These are phyloP conservation scores for Neurospora africana DNA, from an alignment of 495 filamentous ascomycete species.

Conservation along the genomic window DNA sequence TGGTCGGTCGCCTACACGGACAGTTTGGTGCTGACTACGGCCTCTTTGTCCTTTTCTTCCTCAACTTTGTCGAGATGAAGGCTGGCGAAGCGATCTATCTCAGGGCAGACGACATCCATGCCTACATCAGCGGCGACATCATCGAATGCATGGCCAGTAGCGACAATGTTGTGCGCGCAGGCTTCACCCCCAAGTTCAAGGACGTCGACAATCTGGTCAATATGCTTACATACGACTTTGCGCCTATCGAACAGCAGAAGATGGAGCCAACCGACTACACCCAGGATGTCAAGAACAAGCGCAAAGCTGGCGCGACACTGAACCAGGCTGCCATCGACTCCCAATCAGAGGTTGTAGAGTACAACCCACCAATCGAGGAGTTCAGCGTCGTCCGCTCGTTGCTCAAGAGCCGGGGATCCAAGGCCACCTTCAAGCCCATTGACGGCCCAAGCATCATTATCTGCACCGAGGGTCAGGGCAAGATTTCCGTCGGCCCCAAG, in stretches of 20 bases:
- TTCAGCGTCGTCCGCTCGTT: constrained; percentile 82
- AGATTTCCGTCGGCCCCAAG: constrained; percentile 67
- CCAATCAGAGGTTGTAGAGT: constrained; percentile 57
- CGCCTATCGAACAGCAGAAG: constrained; percentile 89
- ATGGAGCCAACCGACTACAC: constrained; percentile 68
- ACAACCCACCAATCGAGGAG: constrained; percentile 94
- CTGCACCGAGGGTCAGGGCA: constrained; percentile 72
- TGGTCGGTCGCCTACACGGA: constrained; percentile 63
- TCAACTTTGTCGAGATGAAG: constrained; percentile 44
- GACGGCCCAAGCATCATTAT: constrained; percentile 87
- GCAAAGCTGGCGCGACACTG: constrained; percentile 57
- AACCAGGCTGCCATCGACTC: constrained; percentile 70
- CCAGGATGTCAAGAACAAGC: not conserved
- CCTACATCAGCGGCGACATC: constrained; percentile 91
- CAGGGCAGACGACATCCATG: constrained; percentile 92
- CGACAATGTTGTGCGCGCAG: constrained; percentile 94
- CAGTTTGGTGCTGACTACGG: constrained; percentile 36
- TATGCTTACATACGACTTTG: constrained; percentile 91
- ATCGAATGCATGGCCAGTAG: constrained; percentile 98
- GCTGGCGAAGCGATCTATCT: constrained; percentile 94
- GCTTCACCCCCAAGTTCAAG: constrained; percentile 97
- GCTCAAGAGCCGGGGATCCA: constrained; percentile 57
- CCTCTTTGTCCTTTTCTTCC: constrained; percentile 37
- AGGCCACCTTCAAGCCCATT: constrained; percentile 77
- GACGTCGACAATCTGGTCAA: constrained; percentile 82